Evolutionary conservation across 352 stramenopile species (phyloP), one percentile per base, ranked within the genome.

Genomic region (Thraustotheca clavata): DNA sequence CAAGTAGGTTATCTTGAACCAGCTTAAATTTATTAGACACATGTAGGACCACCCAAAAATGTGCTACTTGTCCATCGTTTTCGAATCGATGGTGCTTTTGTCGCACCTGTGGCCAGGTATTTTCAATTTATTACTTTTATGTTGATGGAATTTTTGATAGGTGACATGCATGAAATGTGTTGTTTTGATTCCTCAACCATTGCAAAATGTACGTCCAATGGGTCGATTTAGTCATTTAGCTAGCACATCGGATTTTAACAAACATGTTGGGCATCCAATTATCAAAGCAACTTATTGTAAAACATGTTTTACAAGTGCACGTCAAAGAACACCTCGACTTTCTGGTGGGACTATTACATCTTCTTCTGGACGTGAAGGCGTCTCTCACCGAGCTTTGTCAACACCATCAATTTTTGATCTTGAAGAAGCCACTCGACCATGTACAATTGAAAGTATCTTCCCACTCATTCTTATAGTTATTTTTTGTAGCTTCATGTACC

Each of bases 61-160:
- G 57, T 35, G 38, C 14, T 20, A 27, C 32, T 4, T 65, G 57
- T 33, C 41, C 57, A 46, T 41, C 38, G 16, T 20, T 65, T 18
- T 39, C 36, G 2, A 65, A 65, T 24, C 46, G 31, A 20, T 65
- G 57, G 57, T 43, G 57, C n/a, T 65, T 27, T 8, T 65, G 57
- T 35, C 57, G 57, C 0, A 65, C 57, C 4, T 65, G 57, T 39
- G 57, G 57, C 22, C 38, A 65, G 57, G 57, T 65, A 40, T n/a
- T 14, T 43, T 41, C 24, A 29, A 29, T 18, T n/a, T 24, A 20
- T 16, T 43, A 4, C 14, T 3, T n/a, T 4, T 8, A 24, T 39
- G 26, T 18, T 22, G 14, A 60, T 32, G 32, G n/a, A n/a, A n/a
- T n/a, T n/a, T 14, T 22, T 24, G 24, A 14, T 52, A 36, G 57